phyloP scores from a whole-genome alignment of 352 stramenopile species.

The Aphanomyces stellatus region DNA sequence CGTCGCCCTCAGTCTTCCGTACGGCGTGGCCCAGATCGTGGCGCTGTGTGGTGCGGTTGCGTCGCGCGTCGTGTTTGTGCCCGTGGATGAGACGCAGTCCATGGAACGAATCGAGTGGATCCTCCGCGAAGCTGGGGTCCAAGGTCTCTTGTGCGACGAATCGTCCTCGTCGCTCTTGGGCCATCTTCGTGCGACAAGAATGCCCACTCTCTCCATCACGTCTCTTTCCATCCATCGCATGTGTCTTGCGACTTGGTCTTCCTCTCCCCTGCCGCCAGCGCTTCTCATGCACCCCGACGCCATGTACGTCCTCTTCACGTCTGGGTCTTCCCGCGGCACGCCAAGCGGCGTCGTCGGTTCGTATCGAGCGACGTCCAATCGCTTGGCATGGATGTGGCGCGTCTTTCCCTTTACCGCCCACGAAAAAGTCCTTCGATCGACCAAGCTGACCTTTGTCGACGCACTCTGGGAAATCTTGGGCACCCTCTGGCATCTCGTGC shows the following conservation, averaged over 20 bases:
- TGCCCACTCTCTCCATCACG: neutral
- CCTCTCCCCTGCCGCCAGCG: neutral
- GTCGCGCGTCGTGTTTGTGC: neutral
- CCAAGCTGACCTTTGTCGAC: slow-evolving; percentile 32
- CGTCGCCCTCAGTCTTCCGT: slow-evolving; percentile 4
- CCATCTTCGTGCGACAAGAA: neutral
- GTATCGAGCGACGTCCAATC: slow-evolving; percentile 24
- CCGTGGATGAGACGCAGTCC: slow-evolving; percentile 4
- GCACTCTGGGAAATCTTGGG: slow-evolving; percentile 29
- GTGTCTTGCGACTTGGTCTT: neutral
- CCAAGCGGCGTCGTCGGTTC: slow-evolving; percentile 32
- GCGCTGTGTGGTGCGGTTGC: neutral
- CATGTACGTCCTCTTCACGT: slow-evolving; percentile 38
- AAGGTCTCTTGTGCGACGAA: neutral
- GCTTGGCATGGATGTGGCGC: slow-evolving; percentile 26
- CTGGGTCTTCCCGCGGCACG: slow-evolving; percentile 27
- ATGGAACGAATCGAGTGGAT: neutral
- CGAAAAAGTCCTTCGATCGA: slow-evolving; percentile 23
- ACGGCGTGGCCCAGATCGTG: neutral
- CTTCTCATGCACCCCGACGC: slow-evolving; percentile 19
- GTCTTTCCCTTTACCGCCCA: slow-evolving; percentile 22
- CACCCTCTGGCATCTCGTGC: slow-evolving; percentile 24
- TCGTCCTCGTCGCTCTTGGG: neutral
- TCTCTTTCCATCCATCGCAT: neutral
- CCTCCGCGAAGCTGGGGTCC: neutral